A percentile compares a stretch with the other conserved stretches of the same genome.
Evolutionary conservation across 495 filamentous ascomycete species (phyloP).

Genomic region (Tuber aestivum): DNA sequence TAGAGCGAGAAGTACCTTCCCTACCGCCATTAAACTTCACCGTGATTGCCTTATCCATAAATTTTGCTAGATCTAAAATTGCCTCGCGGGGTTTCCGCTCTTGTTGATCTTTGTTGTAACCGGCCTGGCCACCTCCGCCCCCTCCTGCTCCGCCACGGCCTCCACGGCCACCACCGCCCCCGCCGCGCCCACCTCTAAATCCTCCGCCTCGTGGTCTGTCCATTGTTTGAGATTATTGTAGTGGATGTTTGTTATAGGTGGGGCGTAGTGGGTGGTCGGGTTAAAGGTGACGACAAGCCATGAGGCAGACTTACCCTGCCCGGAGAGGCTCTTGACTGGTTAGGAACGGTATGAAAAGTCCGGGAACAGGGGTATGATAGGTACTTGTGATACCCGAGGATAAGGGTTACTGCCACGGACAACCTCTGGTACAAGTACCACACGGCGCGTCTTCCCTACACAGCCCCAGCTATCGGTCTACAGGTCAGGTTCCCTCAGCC

Average conservation of each 20-base stretch:
- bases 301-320: slow-evolving; percentile 22
- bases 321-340: not conserved
- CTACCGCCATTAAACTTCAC: slow-evolving; percentile 96
- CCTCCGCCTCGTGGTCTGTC: slow-evolving; percentile 36
- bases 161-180: slow-evolving; percentile 46
- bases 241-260: slow-evolving; percentile 24
- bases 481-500: not conserved
- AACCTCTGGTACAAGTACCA: not conserved
- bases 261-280: slow-evolving; percentile 24
- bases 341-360: not conserved
- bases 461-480: not conserved
- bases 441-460: not conserved
- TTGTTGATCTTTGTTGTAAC: slow-evolving; percentile 45
- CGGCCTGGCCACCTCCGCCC: slow-evolving; percentile 48
- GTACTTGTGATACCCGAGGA: slow-evolving; percentile 2
- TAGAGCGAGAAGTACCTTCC: slow-evolving; percentile 59
- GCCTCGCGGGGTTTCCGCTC: slow-evolving; percentile 96
- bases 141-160: slow-evolving; percentile 46
- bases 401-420: not conserved
- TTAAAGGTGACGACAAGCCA: slow-evolving; percentile 7
- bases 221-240: slow-evolving; percentile 26
- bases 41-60: slow-evolving; percentile 88
- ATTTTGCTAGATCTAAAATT: slow-evolving; percentile 88
- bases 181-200: slow-evolving; percentile 45
- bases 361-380: not conserved